Conservation (phyloP, 2,329 filamentous ascomycete genomes). For the Colletotrichum truncatum region DNA sequence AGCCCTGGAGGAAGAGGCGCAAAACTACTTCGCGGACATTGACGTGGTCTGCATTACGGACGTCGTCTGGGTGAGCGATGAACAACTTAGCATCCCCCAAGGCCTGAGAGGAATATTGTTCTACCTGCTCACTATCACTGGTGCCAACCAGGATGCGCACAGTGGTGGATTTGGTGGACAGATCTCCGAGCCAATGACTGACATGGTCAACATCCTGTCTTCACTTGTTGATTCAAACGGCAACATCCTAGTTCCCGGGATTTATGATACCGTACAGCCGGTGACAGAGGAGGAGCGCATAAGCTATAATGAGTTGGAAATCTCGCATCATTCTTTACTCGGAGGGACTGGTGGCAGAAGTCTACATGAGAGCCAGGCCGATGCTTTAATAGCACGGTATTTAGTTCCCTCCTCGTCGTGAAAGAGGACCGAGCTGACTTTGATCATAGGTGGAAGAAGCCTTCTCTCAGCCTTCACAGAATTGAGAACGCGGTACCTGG, state of each 20-base stretch:
- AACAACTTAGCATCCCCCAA: conserved; percentile 98
- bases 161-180: conserved; percentile 97
- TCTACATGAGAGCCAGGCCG: conserved; percentile 47
- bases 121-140: conserved; percentile 90
- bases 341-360: conserved; percentile 91
- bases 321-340: conserved; percentile 94
- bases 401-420: conserved; percentile 38
- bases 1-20: conserved; percentile 88
- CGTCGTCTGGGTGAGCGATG: conserved; percentile 99
- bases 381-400: conserved; percentile 17
- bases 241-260: conserved; percentile 90
- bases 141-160: conserved; percentile 92
- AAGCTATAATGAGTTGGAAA: conserved; percentile 90
- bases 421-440: conserved; percentile 88
- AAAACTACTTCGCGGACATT: conserved; percentile 92
- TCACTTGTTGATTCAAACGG: conserved; percentile 89
- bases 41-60: conserved; percentile 98
- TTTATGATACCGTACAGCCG: conserved; percentile 91
- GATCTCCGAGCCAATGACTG: conserved; percentile 98
- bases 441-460: conserved; percentile 96
- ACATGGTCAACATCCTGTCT: conserved; percentile 83
- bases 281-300: conserved; percentile 85
- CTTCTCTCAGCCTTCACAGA: conserved; percentile 92
- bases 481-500: conserved; percentile 94
- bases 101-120: conserved; percentile 97